These are phyloP conservation scores for Pseudovirgaria hyperparasitica DNA, from an alignment of 2,329 filamentous ascomycete genomes.

Conservation along the genomic window DNA sequence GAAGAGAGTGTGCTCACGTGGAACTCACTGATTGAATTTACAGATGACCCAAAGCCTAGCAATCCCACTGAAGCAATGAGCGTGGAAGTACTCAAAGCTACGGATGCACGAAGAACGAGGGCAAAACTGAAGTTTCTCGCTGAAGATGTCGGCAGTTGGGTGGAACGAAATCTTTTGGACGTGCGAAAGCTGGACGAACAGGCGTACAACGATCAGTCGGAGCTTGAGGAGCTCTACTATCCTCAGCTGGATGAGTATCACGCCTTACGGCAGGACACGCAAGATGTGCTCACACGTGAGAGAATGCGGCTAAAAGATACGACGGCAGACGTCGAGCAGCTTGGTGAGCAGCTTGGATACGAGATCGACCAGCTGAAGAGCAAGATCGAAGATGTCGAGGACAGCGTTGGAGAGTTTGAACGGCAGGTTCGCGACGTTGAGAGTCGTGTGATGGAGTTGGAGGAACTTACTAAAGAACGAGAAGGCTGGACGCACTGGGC, in stretches of 20 bases:
- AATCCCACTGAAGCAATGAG: conserved; percentile 12
- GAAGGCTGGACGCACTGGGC: conserved; percentile 24
- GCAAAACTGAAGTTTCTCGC: conserved; percentile 27
- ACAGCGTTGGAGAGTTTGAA: conserved; percentile 68
- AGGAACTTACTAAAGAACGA: conserved; percentile 40
- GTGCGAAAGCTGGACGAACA: conserved; percentile 51
- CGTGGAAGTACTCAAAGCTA: conserved; percentile 21
- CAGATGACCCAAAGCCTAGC: conserved; percentile 2
- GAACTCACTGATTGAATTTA: too few relatives aligned
- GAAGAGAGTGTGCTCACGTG: conserved; percentile 62
- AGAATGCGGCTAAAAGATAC: conserved; percentile 55
- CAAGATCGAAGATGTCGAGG: conserved; percentile 78
- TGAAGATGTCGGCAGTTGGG: conserved; percentile 52
- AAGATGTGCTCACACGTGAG: conserved; percentile 58
- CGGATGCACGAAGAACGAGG: conserved; percentile 9
- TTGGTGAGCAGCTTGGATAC: conserved; percentile 81
- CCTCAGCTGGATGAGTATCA: conserved; percentile 60
- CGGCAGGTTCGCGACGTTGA: conserved; percentile 42
- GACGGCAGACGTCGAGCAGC: conserved; percentile 65
- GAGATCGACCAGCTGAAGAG: conserved; percentile 70
- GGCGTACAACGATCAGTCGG: conserved; percentile 56
- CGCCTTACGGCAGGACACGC: conserved; percentile 51
- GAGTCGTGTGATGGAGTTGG: conserved; percentile 33
- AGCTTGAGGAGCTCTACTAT: conserved; percentile 54
- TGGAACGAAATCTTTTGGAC: conserved; percentile 40